Evolutionary conservation across 805 yeast genomes (phyloP), one percentile per base, ranked within the genome.

Genomic region (Saccharomycopsis sp.): DNA sequence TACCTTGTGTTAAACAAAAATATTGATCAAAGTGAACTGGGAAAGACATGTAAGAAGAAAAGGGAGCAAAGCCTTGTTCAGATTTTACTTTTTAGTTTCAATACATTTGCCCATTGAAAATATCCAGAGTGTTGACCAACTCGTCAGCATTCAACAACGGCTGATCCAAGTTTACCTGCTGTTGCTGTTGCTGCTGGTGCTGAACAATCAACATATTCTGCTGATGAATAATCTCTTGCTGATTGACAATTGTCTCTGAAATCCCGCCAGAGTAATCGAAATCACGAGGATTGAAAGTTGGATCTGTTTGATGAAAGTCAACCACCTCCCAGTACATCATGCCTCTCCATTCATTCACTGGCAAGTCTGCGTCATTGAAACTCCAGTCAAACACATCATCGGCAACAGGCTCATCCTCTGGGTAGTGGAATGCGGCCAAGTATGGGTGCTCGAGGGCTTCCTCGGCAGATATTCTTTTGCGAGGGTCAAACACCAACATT

Each of bases 291-390:
- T 41, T 40, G 17, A 36, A 38, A 13, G 12, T 25, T n/a, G 45
- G 39, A 26, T 35, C 38, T 7, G 32, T 15, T 12, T 9, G n/a
- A 62, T 89, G 97, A 73, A 87, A 89, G 59, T 89, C 96, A 51
- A 92, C 68, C 48, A 89, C 92, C 63, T 89, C 98, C 39, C 94
- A 81, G 64, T 92, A 92, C 95, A 92, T 89, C 97, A 92, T 89
- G 15, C 87, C 95, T 65, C 95, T 78, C 98, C 98, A 89, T 10
- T 96, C 86, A 56, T 92, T 97, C 13, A 92, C 92, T 3, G 97
- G 96, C 53, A 89, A 70, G 61, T 89, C 98, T 0, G 96, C 97
- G 53, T 94, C 97, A 60, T 92, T 89, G 62, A 89, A 89, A 54
- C 92, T 80, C 99, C 99, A 92, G 62, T 92, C 98, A 55, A 92